phyloP scores from a whole-genome alignment of 1,139 yeast species.

The Hemisphaericaspora lyxosophila region DNA sequence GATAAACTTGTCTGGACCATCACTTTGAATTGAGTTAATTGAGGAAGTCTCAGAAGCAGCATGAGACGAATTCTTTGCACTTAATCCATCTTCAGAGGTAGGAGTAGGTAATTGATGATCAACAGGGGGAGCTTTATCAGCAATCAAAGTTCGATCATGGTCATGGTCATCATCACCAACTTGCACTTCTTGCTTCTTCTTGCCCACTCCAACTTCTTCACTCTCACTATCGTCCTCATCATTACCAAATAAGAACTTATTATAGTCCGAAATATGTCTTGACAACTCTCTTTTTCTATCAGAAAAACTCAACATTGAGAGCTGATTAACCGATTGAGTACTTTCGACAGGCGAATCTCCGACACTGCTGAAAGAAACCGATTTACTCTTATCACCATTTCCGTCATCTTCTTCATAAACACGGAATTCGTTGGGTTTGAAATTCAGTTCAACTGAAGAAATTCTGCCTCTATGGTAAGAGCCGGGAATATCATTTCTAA shows the following conservation, averaged over 20 bases:
- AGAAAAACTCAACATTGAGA: constrained; percentile 2
- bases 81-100: constrained; percentile 8
- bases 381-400: constrained; percentile 4
- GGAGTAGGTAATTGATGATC: constrained; percentile 20
- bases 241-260: constrained; percentile 31
- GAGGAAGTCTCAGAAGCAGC: constrained; percentile 28
- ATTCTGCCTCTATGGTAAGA: constrained; percentile 15
- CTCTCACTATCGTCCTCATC: constrained; percentile 17
- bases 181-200: constrained; percentile 6
- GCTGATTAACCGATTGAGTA: not conserved
- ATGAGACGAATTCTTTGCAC: constrained; percentile 29
- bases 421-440: constrained; percentile 21
- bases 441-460: constrained; percentile 27
- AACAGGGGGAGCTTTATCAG: constrained; percentile 3
- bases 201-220: constrained; percentile 13
- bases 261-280: constrained; percentile 38
- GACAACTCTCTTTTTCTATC: constrained; percentile 7
- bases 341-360: constrained; percentile 1
- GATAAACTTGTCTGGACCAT: constrained; percentile 33
- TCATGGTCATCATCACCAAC: no score
- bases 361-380: not conserved
- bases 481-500: constrained; percentile 2
- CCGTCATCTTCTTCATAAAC: constrained; percentile 14
- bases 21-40: constrained; percentile 40
- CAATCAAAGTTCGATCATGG: constrained; percentile 5